These are phyloP conservation scores for Yamadazyma akitaensis DNA, from an alignment of 805 yeast species.

Conservation along the genomic window DNA sequence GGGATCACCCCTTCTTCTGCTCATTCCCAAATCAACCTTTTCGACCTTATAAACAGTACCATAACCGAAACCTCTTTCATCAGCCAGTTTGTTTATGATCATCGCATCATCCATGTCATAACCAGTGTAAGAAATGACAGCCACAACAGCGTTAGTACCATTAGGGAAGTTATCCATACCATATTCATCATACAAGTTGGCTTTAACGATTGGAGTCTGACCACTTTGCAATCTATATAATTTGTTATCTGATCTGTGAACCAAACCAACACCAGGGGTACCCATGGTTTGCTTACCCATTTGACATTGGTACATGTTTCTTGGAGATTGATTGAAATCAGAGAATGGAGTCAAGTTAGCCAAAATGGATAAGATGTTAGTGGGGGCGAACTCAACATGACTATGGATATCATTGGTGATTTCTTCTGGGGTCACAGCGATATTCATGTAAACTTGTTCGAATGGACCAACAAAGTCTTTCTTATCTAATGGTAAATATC, in stretches of 20 bases:
- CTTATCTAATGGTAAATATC: conserved; percentile 80
- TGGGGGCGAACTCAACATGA: conserved; percentile 94
- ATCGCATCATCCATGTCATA: conserved; percentile 99
- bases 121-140: conserved; percentile 97
- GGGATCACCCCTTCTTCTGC: conserved; percentile 89
- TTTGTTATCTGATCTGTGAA: conserved; percentile 92
- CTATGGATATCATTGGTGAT: conserved; percentile 76
- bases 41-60: conserved; percentile 96
- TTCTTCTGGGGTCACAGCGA: conserved; percentile 93
- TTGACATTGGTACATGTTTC: conserved; percentile 99
- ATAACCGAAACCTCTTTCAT: conserved; percentile 96
- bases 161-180: conserved; percentile 99
- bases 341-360: conserved; percentile 98
- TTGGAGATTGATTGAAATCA: conserved; percentile 97
- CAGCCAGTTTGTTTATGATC: conserved; percentile 96
- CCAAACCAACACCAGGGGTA: conserved; percentile 95
- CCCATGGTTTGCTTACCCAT: conserved; percentile 99
- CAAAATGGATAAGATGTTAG: conserved; percentile 87
- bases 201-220: conserved; percentile 95
- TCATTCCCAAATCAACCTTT: conserved; percentile 74
- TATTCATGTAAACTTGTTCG: conserved; percentile 95
- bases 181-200: conserved; percentile 88
- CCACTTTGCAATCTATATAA: conserved; percentile 90
- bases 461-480: conserved; percentile 93
- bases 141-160: conserved; percentile 97